Conservation (phyloP, 129 eudicot genomes). For the Smallanthus sonchifolius region DNA sequence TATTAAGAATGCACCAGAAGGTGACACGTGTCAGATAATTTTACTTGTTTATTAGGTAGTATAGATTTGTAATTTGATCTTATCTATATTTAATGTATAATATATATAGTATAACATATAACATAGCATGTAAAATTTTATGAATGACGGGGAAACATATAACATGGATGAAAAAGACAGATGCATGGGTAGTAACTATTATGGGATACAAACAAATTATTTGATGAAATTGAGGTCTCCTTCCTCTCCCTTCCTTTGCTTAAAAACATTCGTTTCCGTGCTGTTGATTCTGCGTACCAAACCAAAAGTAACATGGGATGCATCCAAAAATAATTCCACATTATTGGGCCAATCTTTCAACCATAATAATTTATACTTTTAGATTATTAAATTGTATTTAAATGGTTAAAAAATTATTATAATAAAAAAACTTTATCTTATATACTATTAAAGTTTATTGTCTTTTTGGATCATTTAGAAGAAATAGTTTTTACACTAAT, state of each 20-base stretch:
- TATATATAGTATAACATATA: background rate
- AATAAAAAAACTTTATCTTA: background rate
- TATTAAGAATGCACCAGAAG: no score
- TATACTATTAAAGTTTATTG: background rate
- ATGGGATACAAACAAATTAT: conserved; percentile 23
- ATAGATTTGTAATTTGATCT: no score
- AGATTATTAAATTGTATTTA: background rate
- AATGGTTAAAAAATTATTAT: background rate
- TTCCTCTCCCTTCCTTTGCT: background rate
- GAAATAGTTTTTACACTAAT: background rate
- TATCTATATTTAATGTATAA: background rate
- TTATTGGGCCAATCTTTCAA: conserved; percentile 14
- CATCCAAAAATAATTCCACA: background rate
- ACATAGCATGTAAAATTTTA: conserved; percentile 12
- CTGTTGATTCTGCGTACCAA: background rate
- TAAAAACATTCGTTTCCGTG: background rate
- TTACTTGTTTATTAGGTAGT: no score
- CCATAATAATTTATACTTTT: background rate
- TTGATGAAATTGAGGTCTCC: conserved; percentile 6
- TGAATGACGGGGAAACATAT: conserved; percentile 17
- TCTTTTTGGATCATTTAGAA: background rate
- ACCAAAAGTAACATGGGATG: conserved; percentile 5
- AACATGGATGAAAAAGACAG: conserved; percentile 13
- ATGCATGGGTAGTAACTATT: conserved; percentile 14
- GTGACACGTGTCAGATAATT: no score